Conservation (phyloP, 129 eudicot genomes). For the Flaveria robusta region DNA sequence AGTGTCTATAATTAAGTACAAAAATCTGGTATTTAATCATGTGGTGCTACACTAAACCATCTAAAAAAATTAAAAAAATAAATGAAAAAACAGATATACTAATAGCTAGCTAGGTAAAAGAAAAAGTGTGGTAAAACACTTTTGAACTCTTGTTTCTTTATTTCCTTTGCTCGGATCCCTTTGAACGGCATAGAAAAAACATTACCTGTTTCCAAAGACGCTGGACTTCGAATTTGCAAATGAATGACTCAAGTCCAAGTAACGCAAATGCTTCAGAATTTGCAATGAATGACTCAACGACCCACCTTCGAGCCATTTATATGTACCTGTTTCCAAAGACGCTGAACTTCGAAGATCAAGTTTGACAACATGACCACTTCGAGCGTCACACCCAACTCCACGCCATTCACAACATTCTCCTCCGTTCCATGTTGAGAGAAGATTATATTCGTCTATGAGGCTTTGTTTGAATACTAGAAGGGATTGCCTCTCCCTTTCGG, state of each 20-base stretch:
- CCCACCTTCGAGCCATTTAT: neutral
- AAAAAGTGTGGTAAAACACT: neutral
- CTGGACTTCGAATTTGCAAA: too few species aligned
- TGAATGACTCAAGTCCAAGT: conserved; percentile 1
- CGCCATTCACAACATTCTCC: conserved; percentile 1
- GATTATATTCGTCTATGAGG: neutral
- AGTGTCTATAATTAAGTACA: too few species aligned
- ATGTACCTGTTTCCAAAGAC: neutral
- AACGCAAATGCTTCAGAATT: neutral
- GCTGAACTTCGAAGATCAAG: neutral
- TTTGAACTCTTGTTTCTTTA: neutral
- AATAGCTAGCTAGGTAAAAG: too few species aligned
- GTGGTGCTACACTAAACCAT: too few species aligned
- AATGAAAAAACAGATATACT: too few species aligned
- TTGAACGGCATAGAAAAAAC: conserved; percentile 60
- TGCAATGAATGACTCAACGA: neutral
- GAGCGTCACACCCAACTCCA: neutral
- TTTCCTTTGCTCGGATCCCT: conserved; percentile 33
- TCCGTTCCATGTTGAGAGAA: conserved; percentile 11
- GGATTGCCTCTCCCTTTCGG: neutral
- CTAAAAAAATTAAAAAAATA: too few species aligned
- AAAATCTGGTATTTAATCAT: too few species aligned
- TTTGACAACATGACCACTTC: conserved; percentile 1
- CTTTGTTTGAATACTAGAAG: neutral
- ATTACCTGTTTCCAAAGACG: too few species aligned